Evolutionary conservation across 73 alveolate genomes (phyloP).

Genomic region (Symbiodinium natans): DNA sequence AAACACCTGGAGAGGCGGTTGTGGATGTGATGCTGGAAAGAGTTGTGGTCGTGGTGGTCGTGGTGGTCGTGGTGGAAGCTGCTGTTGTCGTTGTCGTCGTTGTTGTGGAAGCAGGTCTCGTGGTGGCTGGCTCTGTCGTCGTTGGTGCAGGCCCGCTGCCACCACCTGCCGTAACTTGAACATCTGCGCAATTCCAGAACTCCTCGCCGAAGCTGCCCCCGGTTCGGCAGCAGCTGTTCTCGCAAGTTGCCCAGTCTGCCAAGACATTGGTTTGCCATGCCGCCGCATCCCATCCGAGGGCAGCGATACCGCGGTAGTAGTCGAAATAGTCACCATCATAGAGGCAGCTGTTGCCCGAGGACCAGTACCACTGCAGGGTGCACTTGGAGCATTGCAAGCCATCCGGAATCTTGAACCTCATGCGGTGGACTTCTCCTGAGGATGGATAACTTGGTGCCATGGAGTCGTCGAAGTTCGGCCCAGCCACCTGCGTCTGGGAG

Average conservation of each 20-base stretch:
- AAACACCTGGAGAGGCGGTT: not conserved
- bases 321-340: conserved; percentile 54
- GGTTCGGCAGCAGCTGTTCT: conserved; percentile 48
- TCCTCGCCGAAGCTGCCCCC: conserved; percentile 58
- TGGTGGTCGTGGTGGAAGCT: not conserved
- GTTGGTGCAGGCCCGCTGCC: not conserved
- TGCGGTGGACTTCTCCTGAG: conserved; percentile 54
- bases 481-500: conserved; percentile 74
- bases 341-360: conserved; percentile 84
- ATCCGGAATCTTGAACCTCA: conserved; percentile 66
- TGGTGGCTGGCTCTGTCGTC: not conserved
- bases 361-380: conserved; percentile 47
- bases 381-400: not conserved
- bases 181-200: conserved; percentile 88
- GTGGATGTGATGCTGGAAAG: not conserved
- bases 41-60: not conserved
- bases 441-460: conserved; percentile 63
- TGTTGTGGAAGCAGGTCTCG: not conserved
- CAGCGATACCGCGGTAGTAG: conserved; percentile 46
- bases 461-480: conserved; percentile 33
- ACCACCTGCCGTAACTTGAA: not conserved
- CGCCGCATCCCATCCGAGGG: conserved; percentile 46
- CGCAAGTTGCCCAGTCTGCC: conserved; percentile 45
- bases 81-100: not conserved
- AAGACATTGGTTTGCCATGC: conserved; percentile 48